Evolutionary conservation across 495 filamentous ascomycete genomes (phyloP).

Genomic region (Lepidopterella palustris): DNA sequence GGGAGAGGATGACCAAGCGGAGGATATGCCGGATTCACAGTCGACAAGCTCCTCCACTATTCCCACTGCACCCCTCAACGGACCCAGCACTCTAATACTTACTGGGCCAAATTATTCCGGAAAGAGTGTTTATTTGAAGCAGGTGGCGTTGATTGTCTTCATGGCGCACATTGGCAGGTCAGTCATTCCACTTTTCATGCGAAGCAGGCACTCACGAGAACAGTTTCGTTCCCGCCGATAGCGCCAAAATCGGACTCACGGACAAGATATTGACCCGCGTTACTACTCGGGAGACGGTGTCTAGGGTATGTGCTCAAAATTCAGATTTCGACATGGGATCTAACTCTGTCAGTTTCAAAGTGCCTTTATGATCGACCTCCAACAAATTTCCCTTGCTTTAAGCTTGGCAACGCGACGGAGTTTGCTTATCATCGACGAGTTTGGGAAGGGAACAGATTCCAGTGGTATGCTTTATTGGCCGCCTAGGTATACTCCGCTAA

Average conservation of each 20-base stretch:
- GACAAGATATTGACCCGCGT: slow-evolving; percentile 91
- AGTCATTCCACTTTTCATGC: background rate
- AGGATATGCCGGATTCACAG: too few species aligned
- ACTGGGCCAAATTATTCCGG: slow-evolving; percentile 96
- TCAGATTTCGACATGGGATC: background rate
- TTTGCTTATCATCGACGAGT: slow-evolving; percentile 85
- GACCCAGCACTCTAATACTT: slow-evolving; percentile 70
- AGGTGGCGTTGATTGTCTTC: slow-evolving; percentile 89
- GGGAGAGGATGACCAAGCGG: slow-evolving; percentile 27
- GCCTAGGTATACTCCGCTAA: background rate
- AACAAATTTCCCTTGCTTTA: slow-evolving; percentile 75
- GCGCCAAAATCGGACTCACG: slow-evolving; percentile 75
- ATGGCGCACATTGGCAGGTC: slow-evolving; percentile 83
- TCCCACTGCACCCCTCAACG: too few species aligned
- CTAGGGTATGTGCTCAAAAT: slow-evolving; percentile 42
- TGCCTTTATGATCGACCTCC: slow-evolving; percentile 88
- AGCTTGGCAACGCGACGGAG: slow-evolving; percentile 72
- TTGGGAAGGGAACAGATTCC: slow-evolving; percentile 87
- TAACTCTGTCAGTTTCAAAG: slow-evolving; percentile 57
- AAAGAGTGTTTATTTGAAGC: slow-evolving; percentile 94
- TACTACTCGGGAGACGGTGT: slow-evolving; percentile 79
- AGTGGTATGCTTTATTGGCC: slow-evolving; percentile 40
- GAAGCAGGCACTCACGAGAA: background rate
- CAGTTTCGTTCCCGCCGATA: slow-evolving; percentile 77
- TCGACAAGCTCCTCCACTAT: too few species aligned